A percentile compares a stretch with the other conserved stretches of the same genome.
Evolutionary conservation across 768 basidiomycete species (phyloP).

Genomic region (Russula brevipes): DNA sequence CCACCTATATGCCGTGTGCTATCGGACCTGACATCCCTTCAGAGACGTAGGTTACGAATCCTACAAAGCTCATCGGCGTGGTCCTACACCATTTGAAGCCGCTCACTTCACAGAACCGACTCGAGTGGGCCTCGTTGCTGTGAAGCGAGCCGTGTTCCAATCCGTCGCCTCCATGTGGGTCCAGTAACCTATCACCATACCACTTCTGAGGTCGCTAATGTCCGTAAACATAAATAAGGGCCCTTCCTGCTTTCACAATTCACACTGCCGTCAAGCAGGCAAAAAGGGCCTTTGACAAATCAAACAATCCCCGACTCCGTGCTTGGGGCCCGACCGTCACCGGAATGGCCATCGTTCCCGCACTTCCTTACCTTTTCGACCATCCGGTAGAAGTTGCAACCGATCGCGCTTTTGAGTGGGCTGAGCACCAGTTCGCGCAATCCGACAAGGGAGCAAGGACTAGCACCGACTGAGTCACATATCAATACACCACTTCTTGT

Average conservation of each 20-base stretch:
- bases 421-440: constrained; percentile 51
- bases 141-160: constrained; percentile 75
- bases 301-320: constrained; percentile 52
- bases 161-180: constrained; percentile 76
- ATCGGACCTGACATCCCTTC: constrained; percentile 7
- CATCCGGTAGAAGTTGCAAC: constrained; percentile 72
- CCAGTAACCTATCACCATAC: neutral
- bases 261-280: constrained; percentile 76
- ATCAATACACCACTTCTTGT: neutral
- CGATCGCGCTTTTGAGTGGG: constrained; percentile 65
- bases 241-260: constrained; percentile 78
- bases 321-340: constrained; percentile 73
- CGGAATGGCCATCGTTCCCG: constrained; percentile 67
- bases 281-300: constrained; percentile 58
- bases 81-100: constrained; percentile 63
- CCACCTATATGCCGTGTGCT: neutral
- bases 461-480: constrained; percentile 23
- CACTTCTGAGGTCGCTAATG: constrained; percentile 2
- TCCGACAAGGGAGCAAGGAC: constrained; percentile 31
- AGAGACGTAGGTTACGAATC: constrained; percentile 76
- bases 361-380: constrained; percentile 72
- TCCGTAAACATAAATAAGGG: constrained; percentile 41
- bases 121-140: constrained; percentile 62
- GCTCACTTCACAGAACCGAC: constrained; percentile 65
- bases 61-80: constrained; percentile 66